These are phyloP conservation scores for Vigna mungo DNA, from an alignment of 306 rosid genomes.

Conservation along the genomic window DNA sequence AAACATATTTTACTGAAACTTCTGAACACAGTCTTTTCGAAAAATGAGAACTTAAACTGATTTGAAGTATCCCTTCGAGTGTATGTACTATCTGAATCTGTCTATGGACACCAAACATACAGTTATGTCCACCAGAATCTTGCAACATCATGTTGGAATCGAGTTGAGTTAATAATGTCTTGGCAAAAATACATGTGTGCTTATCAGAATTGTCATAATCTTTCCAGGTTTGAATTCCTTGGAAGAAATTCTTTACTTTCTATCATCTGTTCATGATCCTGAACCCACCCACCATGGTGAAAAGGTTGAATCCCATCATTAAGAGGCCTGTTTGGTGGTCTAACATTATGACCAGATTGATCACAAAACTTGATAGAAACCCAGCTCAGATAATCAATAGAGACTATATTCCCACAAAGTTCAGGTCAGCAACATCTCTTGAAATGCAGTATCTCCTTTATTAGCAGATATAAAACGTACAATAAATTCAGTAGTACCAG, in stretches of 20 bases:
- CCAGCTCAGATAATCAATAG: conserved; percentile 4
- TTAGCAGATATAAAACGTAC: background rate
- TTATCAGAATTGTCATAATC: background rate
- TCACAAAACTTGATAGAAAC: background rate
- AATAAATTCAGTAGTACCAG: conserved; percentile 42
- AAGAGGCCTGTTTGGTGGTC: background rate
- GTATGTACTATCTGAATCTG: too few species aligned
- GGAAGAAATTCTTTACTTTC: background rate
- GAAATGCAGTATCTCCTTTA: conserved; percentile 34
- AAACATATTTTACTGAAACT: too few species aligned
- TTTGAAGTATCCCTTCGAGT: too few species aligned
- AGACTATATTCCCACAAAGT: conserved; percentile 7
- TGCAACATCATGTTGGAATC: too few species aligned
- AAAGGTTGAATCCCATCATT: background rate
- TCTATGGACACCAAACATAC: too few species aligned
- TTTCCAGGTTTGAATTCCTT: conserved; percentile 16
- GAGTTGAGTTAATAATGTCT: too few species aligned
- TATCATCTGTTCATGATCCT: too few species aligned
- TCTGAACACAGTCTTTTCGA: too few species aligned
- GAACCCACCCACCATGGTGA: background rate
- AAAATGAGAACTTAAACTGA: too few species aligned
- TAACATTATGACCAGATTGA: background rate
- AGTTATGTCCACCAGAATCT: too few species aligned
- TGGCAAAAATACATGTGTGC: background rate
- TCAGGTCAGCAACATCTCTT: conserved; percentile 39